Percentiles rank a stretch among this genome's conserved stretches.
Evolutionary conservation across 306 rosid genomes (phyloP).

Genomic region (Carpinus fangiana): DNA sequence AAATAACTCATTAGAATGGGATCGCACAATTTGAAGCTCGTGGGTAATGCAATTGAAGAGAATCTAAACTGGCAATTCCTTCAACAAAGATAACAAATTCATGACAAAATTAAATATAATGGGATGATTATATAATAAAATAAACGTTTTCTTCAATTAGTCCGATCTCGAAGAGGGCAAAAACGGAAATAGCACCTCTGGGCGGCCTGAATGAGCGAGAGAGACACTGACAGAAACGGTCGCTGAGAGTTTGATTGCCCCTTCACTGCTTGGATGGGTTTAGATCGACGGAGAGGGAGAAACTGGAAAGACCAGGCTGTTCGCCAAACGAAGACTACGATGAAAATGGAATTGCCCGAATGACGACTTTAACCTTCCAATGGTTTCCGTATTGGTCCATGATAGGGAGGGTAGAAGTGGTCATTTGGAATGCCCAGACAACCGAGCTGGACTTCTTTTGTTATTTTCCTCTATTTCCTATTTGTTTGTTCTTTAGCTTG

Average conservation of each 20-base stretch:
- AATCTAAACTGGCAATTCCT: neutral
- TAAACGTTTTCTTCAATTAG: neutral
- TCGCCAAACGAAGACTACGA: conserved; percentile 22
- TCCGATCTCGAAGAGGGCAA: neutral
- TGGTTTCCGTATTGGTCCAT: neutral
- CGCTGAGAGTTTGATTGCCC: conserved; percentile 13
- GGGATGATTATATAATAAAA: neutral
- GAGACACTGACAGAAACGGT: conserved; percentile 9
- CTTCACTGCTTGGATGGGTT: conserved; percentile 16
- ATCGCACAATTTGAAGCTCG: neutral
- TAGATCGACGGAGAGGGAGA: conserved; percentile 17
- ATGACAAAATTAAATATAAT: neutral
- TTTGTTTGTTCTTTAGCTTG: neutral
- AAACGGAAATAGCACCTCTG: conserved; percentile 29
- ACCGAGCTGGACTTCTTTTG: conserved; percentile 11
- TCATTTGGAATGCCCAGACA: neutral
- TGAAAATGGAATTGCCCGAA: neutral
- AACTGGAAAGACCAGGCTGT: neutral
- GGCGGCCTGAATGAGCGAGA: neutral
- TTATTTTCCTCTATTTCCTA: neutral
- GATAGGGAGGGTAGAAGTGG: conserved; percentile 5
- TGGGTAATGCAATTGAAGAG: neutral
- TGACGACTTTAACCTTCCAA: neutral
- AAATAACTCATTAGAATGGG: neutral
- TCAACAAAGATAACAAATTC: neutral